These are phyloP conservation scores for Teunomyces aglyptinius DNA, from an alignment of 805 yeast genomes.

Conservation along the genomic window DNA sequence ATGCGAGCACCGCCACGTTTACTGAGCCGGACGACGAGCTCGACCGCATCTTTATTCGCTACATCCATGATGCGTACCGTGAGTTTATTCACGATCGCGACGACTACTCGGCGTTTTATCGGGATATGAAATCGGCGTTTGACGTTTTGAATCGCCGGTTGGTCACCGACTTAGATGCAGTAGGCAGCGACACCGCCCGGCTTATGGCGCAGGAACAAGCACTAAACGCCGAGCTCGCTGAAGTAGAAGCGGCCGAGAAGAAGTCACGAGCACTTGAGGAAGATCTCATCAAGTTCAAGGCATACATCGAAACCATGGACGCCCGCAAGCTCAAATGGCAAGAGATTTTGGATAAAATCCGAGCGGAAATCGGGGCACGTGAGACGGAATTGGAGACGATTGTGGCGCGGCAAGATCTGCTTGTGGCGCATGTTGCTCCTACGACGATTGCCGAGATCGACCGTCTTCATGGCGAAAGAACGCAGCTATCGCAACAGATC, in stretches of 20 bases:
- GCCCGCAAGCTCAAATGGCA: slow-evolving; percentile 67
- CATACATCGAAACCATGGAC: slow-evolving; percentile 68
- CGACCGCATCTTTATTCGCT: slow-evolving; percentile 54
- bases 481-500: slow-evolving; percentile 51
- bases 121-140: slow-evolving; percentile 57
- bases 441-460: slow-evolving; percentile 64
- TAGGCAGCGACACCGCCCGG: slow-evolving; percentile 40
- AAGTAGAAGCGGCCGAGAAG: slow-evolving; percentile 51
- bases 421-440: slow-evolving; percentile 54
- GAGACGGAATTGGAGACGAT: slow-evolving; percentile 41
- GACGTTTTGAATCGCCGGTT: slow-evolving; percentile 50
- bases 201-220: slow-evolving; percentile 40
- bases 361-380: slow-evolving; percentile 49
- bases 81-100: slow-evolving; percentile 64
- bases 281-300: slow-evolving; percentile 67
- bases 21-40: slow-evolving; percentile 44
- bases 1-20: slow-evolving; percentile 24
- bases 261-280: slow-evolving; percentile 63
- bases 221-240: slow-evolving; percentile 43
- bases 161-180: slow-evolving; percentile 41
- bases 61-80: slow-evolving; percentile 64
- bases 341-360: slow-evolving; percentile 52
- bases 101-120: slow-evolving; percentile 53
- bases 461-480: slow-evolving; percentile 58
- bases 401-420: slow-evolving; percentile 39